These are phyloP conservation scores for Sporothrix humicola DNA, from an alignment of 2,329 filamentous ascomycete genomes.

Conservation along the genomic window DNA sequence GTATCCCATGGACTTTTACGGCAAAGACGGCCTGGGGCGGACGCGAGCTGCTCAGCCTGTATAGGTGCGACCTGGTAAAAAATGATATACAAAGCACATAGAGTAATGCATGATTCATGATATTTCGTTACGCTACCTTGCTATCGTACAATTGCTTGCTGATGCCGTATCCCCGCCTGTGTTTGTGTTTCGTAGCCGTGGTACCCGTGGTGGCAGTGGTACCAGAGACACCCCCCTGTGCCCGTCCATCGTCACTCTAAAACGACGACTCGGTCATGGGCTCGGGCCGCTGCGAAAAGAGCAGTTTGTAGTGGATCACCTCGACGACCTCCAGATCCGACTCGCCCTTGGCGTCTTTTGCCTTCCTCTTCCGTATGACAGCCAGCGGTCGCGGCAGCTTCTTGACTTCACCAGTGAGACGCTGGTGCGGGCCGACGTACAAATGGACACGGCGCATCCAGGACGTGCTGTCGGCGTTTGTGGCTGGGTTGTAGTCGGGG, in stretches of 20 bases:
- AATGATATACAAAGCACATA: too few relatives aligned
- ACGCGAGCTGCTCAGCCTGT: constrained; percentile 58
- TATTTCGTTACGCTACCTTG: constrained; percentile 18
- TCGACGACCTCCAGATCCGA: constrained; percentile 81
- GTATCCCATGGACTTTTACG: constrained; percentile 99
- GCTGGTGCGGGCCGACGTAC: constrained; percentile 86
- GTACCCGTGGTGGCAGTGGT: background rate
- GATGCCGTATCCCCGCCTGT: background rate
- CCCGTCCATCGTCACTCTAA: constrained; percentile 37
- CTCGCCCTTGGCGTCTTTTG: constrained; percentile 44
- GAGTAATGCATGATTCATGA: constrained; percentile 23
- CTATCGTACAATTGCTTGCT: constrained; percentile 25
- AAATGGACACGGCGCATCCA: constrained; percentile 94
- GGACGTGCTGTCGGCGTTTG: constrained; percentile 55
- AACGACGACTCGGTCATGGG: constrained; percentile 64
- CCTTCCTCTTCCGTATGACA: constrained; percentile 70
- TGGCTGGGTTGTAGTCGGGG: constrained; percentile 63
- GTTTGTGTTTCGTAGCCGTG: background rate
- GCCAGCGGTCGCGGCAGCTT: constrained; percentile 80
- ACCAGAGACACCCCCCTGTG: background rate
- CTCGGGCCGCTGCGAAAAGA: constrained; percentile 85
- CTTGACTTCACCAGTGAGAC: constrained; percentile 87
- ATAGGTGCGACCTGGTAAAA: too few relatives aligned
- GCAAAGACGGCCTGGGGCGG: constrained; percentile 84
- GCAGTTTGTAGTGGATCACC: constrained; percentile 82